Percentiles rank a stretch among this genome's conserved stretches.
phyloP scores from a whole-genome alignment of 1,284 basidiomycete genomes.

The Earliella scabrosa region DNA sequence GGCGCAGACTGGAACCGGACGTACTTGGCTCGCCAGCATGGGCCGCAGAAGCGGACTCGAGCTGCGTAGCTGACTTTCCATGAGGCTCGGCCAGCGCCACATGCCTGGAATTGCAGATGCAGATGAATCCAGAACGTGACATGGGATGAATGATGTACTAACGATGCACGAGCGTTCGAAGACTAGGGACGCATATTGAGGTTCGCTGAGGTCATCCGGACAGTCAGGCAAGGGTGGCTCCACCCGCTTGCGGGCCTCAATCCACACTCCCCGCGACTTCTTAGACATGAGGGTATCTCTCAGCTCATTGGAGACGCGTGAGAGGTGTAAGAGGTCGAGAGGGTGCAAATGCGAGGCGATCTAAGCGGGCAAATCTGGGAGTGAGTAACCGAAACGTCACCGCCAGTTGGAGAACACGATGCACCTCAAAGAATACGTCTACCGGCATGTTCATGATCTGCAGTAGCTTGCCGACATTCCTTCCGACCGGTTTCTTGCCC shows the following conservation, averaged over 20 bases:
- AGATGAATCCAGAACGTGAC: neutral
- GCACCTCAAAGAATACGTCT: slow-evolving; percentile 25
- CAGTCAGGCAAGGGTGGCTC: neutral
- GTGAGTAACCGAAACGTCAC: neutral
- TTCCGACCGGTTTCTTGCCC: slow-evolving; percentile 4
- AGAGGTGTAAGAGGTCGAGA: slow-evolving; percentile 28
- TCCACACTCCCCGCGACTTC: neutral
- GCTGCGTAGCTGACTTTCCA: neutral
- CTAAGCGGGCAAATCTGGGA: slow-evolving; percentile 16
- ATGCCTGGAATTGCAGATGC: neutral
- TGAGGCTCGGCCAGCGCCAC: neutral
- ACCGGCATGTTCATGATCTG: slow-evolving; percentile 20
- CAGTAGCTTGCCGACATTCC: slow-evolving; percentile 20
- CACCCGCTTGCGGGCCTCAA: neutral
- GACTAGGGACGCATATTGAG: neutral
- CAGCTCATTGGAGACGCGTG: neutral
- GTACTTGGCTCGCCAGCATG: neutral
- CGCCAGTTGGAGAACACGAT: neutral
- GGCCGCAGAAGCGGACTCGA: neutral
- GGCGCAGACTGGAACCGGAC: too few relatives aligned
- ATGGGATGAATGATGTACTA: too few relatives aligned
- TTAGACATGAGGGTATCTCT: neutral
- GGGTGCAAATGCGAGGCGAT: slow-evolving; percentile 35
- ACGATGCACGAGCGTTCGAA: slow-evolving; percentile 3
- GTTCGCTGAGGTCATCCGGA: neutral